Percentiles rank a stretch among this genome's conserved stretches.
These are phyloP conservation scores for Aspergillus persii DNA, from an alignment of 2,329 filamentous ascomycete genomes.

Conservation along the genomic window DNA sequence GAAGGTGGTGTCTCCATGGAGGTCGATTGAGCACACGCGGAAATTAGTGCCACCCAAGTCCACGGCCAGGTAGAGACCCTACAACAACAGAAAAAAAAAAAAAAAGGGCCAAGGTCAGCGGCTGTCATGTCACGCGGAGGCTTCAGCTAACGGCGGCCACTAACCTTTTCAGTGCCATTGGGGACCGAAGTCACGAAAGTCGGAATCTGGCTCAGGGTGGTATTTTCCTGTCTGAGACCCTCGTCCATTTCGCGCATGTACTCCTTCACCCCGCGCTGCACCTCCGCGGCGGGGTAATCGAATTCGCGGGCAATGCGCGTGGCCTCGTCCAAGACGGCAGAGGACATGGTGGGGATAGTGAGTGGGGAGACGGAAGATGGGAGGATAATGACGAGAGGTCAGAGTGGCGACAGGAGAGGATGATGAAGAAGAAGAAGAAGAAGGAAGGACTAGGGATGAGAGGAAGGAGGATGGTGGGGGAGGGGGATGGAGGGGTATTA, in stretches of 20 bases:
- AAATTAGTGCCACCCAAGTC: slow-evolving; percentile 99
- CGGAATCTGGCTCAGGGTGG: slow-evolving; percentile 90
- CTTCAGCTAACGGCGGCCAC: slow-evolving; percentile 15
- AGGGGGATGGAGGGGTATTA: background rate
- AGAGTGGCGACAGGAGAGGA: background rate
- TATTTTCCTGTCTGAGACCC: slow-evolving; percentile 73
- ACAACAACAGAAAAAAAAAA: slow-evolving; percentile 1
- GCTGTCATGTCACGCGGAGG: background rate
- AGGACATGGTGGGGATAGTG: slow-evolving; percentile 26
- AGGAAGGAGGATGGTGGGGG: background rate
- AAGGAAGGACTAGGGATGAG: too few species aligned
- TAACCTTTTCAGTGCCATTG: slow-evolving; percentile 94
- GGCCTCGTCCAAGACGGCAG: slow-evolving; percentile 63
- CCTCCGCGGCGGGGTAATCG: slow-evolving; percentile 73
- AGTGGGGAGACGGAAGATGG: slow-evolving; percentile 2
- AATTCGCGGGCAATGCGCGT: slow-evolving; percentile 80
- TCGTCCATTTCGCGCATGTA: slow-evolving; percentile 87
- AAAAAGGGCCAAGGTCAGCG: slow-evolving; percentile 14
- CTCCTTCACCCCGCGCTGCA: slow-evolving; percentile 78
- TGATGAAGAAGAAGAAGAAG: slow-evolving; percentile 2
- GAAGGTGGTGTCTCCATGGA: slow-evolving; percentile 94
- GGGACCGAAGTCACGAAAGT: slow-evolving; percentile 95
- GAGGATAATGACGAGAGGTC: background rate
- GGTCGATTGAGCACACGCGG: slow-evolving; percentile 88
- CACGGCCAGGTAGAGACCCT: slow-evolving; percentile 94